A percentile compares a stretch with the other conserved stretches of the same genome.
Conservation (phyloP, 441 rosid species). For the Biscutella laevigata region DNA sequence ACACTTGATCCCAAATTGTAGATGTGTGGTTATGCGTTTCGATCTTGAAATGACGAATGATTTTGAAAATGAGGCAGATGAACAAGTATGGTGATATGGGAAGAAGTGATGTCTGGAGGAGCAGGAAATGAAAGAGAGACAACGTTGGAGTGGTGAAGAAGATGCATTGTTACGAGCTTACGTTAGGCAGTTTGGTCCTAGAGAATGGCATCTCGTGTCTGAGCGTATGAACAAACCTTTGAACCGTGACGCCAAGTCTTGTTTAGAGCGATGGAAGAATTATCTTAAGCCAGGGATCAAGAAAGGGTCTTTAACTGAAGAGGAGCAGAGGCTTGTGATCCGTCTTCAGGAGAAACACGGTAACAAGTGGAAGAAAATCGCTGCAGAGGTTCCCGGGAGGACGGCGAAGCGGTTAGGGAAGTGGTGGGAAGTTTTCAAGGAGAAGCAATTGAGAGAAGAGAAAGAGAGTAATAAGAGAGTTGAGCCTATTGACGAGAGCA, state of each 20-base stretch:
- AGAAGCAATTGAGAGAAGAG: conserved; percentile 87
- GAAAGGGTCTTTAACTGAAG: conserved; percentile 91
- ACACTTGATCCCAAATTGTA: neutral
- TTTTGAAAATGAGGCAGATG: conserved; percentile 32
- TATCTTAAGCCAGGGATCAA: conserved; percentile 96
- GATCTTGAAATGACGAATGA: neutral
- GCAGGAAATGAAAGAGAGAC: conserved; percentile 97
- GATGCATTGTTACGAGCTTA: conserved; percentile 82
- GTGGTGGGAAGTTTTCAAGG: conserved; percentile 99
- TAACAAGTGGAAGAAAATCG: conserved; percentile 98
- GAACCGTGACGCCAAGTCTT: conserved; percentile 88
- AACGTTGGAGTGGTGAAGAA: conserved; percentile 98
- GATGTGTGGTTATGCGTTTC: neutral
- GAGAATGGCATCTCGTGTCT: conserved; percentile 96
- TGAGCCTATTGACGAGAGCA: conserved; percentile 85
- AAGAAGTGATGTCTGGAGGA: conserved; percentile 42
- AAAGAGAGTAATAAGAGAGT: conserved; percentile 61
- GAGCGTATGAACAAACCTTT: conserved; percentile 91
- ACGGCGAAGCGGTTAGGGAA: conserved; percentile 91
- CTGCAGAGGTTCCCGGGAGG: conserved; percentile 91
- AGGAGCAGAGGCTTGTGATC: conserved; percentile 85
- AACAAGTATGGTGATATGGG: conserved; percentile 56
- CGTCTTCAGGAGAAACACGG: conserved; percentile 91
- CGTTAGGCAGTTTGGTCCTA: conserved; percentile 87
- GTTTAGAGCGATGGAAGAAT: conserved; percentile 92